Evolutionary conservation across 768 basidiomycete genomes (phyloP), one percentile per base, ranked within the genome.

Genomic region (Boletus pseudopeckii): DNA sequence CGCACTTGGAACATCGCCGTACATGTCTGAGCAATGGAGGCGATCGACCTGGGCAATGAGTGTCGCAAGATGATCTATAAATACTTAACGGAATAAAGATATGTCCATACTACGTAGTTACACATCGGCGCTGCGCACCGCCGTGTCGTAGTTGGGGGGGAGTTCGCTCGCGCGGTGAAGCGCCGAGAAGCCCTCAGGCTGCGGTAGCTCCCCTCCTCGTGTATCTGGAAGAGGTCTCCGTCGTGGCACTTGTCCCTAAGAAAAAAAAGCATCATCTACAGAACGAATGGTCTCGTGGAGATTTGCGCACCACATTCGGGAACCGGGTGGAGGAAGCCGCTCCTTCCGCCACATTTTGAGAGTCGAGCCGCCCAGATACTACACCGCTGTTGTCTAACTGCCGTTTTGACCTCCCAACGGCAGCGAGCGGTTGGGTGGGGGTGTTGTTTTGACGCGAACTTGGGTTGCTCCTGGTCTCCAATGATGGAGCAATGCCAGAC

Each of bases 91-190:
- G 33, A 15, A 8, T 10, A 17, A 20, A 32, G 2, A 15, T 4
- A 8, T 42, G 22, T 22, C 8, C 14, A 28, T n/a, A 15, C 34
- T 14, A 30, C 7, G 13, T 13, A 28, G 20, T 45, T 10, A 56
- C 18, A 13, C 26, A 7, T 14, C 7, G 3, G n/a, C 18, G 15
- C 32, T 20, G 22, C 44, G 52, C 49, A 53, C 36, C 32, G 52
- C 66, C n/a, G 57, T 60, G 24, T 52, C 47, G 34, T 68, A 68
- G 41, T 47, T 32, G 0, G 67, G 65, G 26, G 61, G 65, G 0
- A 37, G 47, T 8, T 52, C 37, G 37, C 48, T 32, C 28, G 17
- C 10, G 48, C 22, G 20, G 32, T 42, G 45, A 17, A 22, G 9
- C 18, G 2, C 17, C 9, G n/a, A 37, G 4, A 10, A 17, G 39